Evolutionary conservation across 371 early-diverging fungal species (phyloP).

Genomic region (Dichotomocladium elegans): DNA sequence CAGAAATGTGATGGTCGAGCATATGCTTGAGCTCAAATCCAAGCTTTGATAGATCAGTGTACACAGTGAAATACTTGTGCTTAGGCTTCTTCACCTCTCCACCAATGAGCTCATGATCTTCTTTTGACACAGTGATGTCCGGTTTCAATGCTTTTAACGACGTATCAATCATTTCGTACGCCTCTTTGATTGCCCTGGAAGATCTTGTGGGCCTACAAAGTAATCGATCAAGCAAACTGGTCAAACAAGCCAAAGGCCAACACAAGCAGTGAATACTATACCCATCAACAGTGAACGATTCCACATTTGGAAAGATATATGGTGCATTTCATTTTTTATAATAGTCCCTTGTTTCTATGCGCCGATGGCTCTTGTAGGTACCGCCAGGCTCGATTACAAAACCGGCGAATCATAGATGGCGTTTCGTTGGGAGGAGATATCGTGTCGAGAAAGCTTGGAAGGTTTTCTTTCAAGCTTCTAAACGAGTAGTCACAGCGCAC

Average conservation of each 20-base stretch:
- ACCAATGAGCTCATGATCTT: not conserved
- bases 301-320: not conserved
- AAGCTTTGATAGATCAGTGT: constrained; percentile 3
- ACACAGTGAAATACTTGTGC: not conserved
- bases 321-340: not conserved
- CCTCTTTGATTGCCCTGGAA: not conserved
- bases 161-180: not conserved
- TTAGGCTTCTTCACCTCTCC: not conserved
- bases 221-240: not conserved
- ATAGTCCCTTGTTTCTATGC: too few species aligned
- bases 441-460: too few species aligned
- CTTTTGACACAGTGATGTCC: not conserved
- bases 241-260: not conserved
- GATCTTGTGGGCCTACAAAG: not conserved
- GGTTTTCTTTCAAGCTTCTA: too few species aligned
- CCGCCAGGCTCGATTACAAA: too few species aligned
- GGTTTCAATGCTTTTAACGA: not conserved
- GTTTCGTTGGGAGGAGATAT: too few species aligned
- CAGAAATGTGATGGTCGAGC: constrained; percentile 1
- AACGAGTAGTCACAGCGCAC: too few species aligned
- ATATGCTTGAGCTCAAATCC: not conserved
- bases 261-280: not conserved
- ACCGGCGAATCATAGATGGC: too few species aligned
- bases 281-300: not conserved
- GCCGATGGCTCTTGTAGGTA: too few species aligned